phyloP scores from a whole-genome alignment of 441 rosid species.

The Corymbia citriodora region DNA sequence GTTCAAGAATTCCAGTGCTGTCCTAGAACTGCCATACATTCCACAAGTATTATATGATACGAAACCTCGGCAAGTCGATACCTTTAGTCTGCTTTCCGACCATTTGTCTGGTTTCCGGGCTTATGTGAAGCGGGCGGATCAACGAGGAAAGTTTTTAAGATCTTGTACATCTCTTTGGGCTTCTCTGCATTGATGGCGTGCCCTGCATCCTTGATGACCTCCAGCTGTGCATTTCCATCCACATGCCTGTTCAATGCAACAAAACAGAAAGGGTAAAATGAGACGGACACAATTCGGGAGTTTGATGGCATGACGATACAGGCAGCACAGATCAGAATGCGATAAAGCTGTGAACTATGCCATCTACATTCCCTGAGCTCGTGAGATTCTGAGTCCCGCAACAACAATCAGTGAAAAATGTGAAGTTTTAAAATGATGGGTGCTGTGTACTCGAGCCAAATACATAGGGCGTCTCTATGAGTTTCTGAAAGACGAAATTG shows the following conservation, averaged over 20 bases:
- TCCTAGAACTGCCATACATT: background rate
- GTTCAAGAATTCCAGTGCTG: background rate
- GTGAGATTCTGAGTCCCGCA: background rate
- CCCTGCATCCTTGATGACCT: constrained; percentile 57
- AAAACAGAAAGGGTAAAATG: background rate
- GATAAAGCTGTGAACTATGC: background rate
- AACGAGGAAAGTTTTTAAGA: constrained; percentile 47
- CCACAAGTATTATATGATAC: background rate
- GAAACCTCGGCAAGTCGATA: background rate
- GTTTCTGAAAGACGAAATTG: background rate
- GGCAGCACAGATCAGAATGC: background rate
- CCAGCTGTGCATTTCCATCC: constrained; percentile 56
- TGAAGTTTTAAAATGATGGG: background rate
- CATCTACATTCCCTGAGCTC: background rate
- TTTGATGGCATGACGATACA: background rate
- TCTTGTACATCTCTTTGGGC: constrained; percentile 49
- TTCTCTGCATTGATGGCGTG: constrained; percentile 70
- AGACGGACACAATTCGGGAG: background rate
- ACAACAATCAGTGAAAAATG: background rate
- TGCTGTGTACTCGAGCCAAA: background rate
- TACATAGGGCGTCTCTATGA: background rate
- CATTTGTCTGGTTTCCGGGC: constrained; percentile 16
- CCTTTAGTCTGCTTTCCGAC: constrained; percentile 14
- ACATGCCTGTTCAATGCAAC: constrained; percentile 39
- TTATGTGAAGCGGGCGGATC: constrained; percentile 21